Percentiles rank a stretch among this genome's conserved stretches.
Conservation (phyloP, 495 filamentous ascomycete species). For the Penicillium coffeae region DNA sequence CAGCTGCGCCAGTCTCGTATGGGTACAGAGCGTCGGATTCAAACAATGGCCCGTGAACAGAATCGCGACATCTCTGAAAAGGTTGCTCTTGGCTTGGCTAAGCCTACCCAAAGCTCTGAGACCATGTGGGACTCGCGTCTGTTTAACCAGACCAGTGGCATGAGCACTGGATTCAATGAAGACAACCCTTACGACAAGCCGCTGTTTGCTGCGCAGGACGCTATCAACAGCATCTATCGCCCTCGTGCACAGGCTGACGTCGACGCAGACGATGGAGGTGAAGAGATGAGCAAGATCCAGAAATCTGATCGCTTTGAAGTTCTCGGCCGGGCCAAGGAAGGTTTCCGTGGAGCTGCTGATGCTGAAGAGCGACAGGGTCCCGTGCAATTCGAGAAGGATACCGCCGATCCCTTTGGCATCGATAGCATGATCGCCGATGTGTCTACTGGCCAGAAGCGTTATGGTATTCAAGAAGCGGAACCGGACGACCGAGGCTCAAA, state of each 20-base stretch:
- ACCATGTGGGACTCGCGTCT: constrained; percentile 95
- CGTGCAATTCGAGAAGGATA: constrained; percentile 97
- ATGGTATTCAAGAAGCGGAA: constrained; percentile 76
- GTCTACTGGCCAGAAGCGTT: constrained; percentile 68
- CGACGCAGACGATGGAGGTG: constrained; percentile 77
- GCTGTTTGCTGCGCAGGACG: constrained; percentile 93
- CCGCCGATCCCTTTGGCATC: constrained; percentile 83
- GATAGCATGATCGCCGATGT: constrained; percentile 88
- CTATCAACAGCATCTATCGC: constrained; percentile 90
- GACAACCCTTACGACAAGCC: constrained; percentile 98
- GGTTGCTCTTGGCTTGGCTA: constrained; percentile 90
- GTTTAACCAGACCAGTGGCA: constrained; percentile 91
- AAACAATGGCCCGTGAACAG: constrained; percentile 91
- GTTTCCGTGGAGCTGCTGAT: constrained; percentile 83
- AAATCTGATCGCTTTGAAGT: constrained; percentile 82
- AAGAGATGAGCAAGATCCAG: constrained; percentile 83
- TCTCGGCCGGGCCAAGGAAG: constrained; percentile 77
- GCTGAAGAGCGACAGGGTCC: constrained; percentile 86
- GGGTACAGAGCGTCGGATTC: constrained; percentile 85
- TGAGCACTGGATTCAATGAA: constrained; percentile 90
- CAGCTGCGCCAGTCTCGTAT: constrained; percentile 92
- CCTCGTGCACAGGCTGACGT: constrained; percentile 64
- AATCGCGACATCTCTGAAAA: constrained; percentile 97
- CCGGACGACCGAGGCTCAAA: constrained; percentile 59
- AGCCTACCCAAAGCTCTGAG: constrained; percentile 84